Evolutionary conservation across 345 rosid species (phyloP), one percentile per base, ranked within the genome.

Genomic region (Pseudoturritis turrita): DNA sequence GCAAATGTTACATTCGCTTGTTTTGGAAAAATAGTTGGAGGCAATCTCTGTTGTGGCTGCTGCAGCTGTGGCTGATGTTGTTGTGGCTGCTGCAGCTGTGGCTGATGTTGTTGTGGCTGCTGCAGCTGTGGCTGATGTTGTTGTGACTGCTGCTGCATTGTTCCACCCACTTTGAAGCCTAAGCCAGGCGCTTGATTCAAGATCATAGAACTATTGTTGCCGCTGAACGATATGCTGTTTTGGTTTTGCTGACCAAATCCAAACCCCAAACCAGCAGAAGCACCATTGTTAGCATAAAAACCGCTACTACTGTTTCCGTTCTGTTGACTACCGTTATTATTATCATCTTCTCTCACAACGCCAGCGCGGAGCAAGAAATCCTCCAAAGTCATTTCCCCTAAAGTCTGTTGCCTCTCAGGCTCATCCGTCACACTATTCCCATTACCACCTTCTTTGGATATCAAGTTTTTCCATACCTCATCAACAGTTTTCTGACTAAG

Each of bases 401-500:
- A 66, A 58, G 98, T 88, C 65, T 75, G 89, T 80, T 95, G 91
- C 83, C 89, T 85, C 72, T 80, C 83, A 0, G 91, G 89, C 72
- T 73, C 62, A 65, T 58, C 47, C 58, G 65, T 73, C 2, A 52
- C 73, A 12, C 13, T 23, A 46, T 74, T 69, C 33, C 66, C 83
- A 18, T 40, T 14, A 21, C 31, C 65, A 65, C 29, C 67, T 6
- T 89, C 96, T 79, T 80, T 91, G 1, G 25, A 43, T 0, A 85
- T 68, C 41, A 95, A 72, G 66, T 82, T 67, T 68, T 77, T 87
- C 99, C 98, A 95, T 8, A 95, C 94, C 77, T 91, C 91, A 70
- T 95, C 98, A 22, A 95, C 98, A 1, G 96, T 91, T 81, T 87
- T 95, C 70, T 84, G 93, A 79, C 97, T 89, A 77, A 95, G 75